Conservation (phyloP, 164 flowering plant genomes). For the Saururus chinensis region DNA sequence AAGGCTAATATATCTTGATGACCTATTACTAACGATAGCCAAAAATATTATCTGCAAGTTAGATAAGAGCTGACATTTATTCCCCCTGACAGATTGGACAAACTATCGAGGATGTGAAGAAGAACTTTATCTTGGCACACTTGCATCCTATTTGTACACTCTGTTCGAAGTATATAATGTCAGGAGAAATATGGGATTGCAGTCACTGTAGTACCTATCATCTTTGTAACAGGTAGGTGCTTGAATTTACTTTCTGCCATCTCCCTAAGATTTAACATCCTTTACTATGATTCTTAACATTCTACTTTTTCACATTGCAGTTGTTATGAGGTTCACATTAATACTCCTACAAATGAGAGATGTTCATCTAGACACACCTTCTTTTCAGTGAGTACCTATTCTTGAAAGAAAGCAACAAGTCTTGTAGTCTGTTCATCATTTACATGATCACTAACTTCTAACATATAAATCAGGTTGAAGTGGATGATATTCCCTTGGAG, state of each 20-base stretch:
- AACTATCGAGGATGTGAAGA: neutral
- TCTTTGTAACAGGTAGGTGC: neutral
- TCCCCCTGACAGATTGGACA: neutral
- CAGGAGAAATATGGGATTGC: neutral
- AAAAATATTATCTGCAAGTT: neutral
- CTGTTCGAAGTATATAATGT: neutral
- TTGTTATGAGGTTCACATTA: neutral
- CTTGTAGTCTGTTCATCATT: too few relatives aligned
- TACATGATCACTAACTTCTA: neutral
- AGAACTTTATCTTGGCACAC: neutral
- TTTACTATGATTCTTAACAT: too few relatives aligned
- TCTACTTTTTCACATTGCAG: neutral
- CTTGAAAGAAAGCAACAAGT: too few relatives aligned
- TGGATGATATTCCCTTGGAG: constrained; percentile 18
- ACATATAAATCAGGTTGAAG: constrained; percentile 16
- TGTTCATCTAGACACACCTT: neutral
- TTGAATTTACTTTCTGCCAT: neutral
- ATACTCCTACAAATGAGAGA: neutral
- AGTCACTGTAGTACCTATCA: neutral
- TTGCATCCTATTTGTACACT: neutral
- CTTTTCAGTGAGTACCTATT: neutral
- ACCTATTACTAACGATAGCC: neutral
- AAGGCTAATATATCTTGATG: neutral
- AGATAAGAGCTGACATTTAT: neutral
- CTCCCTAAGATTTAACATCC: neutral